phyloP scores from a whole-genome alignment of 2,329 filamentous ascomycete genomes.

The Fusarium hainanense region DNA sequence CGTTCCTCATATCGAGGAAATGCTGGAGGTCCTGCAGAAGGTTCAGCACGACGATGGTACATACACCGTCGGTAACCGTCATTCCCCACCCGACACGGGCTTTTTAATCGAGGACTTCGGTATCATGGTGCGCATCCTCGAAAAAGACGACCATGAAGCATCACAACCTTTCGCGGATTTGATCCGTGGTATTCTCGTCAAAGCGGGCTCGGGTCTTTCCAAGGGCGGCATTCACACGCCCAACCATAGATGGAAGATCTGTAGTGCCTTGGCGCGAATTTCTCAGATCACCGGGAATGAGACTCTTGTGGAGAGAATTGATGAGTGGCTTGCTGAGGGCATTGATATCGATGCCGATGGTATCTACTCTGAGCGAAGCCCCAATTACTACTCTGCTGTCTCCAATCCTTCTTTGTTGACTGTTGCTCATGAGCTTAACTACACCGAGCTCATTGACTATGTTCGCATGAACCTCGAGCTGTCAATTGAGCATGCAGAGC shows the following conservation, averaged over 20 bases:
- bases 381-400: conserved; percentile 19
- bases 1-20: conserved; percentile 4
- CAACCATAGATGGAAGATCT: conserved; percentile 24
- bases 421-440: conserved; percentile 13
- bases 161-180: background rate
- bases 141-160: conserved; percentile 1
- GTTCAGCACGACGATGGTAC: conserved; percentile 14
- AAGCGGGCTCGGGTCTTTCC: conserved; percentile 9
- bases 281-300: background rate
- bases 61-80: conserved; percentile 18
- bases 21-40: background rate
- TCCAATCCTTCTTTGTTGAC: conserved; percentile 12
- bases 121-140: conserved; percentile 23
- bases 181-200: conserved; percentile 14
- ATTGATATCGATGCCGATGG: conserved; percentile 22
- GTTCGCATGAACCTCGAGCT: conserved; percentile 20
- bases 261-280: conserved; percentile 19
- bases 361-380: conserved; percentile 20
- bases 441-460: background rate
- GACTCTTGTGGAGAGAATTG: conserved; percentile 5
- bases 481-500: conserved; percentile 15
- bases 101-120: conserved; percentile 24
- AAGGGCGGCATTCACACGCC: conserved; percentile 19
- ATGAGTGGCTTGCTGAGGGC: conserved; percentile 21
- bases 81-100: conserved; percentile 19